Percentiles rank a stretch among this genome's conserved stretches.
Evolutionary conservation across 225 moss, liverwort and hornwort genomes (phyloP).

Genomic region (Rhytidiadelphus loreus): DNA sequence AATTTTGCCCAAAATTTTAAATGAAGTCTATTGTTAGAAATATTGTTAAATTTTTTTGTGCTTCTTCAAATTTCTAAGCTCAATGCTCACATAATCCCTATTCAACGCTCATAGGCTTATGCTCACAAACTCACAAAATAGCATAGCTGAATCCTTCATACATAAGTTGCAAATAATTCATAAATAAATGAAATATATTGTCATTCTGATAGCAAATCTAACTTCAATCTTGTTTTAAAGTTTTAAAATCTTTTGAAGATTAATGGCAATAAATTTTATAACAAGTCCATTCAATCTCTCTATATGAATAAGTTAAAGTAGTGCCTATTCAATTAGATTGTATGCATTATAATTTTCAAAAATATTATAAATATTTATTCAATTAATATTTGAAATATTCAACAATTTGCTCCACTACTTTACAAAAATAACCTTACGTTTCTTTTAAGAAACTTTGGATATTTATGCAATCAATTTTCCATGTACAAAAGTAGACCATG

Average conservation of each 20-base stretch:
- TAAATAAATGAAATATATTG: neutral
- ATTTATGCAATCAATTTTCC: neutral
- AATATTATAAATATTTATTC: rapidly evolving
- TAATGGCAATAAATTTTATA: too few species aligned
- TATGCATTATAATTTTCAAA: neutral
- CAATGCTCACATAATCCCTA: too few species aligned
- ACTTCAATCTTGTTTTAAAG: neutral
- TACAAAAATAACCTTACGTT: neutral
- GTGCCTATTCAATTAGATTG: neutral
- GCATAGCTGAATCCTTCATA: too few species aligned
- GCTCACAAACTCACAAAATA: too few species aligned
- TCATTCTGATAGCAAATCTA: neutral
- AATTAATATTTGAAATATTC: neutral
- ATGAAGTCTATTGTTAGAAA: too few species aligned
- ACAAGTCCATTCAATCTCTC: neutral
- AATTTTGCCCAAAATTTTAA: too few species aligned
- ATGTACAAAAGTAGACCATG: neutral
- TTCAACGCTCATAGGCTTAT: too few species aligned
- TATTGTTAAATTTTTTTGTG: too few species aligned
- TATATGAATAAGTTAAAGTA: neutral
- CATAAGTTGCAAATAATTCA: neutral
- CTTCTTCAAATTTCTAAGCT: too few species aligned
- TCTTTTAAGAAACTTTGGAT: neutral
- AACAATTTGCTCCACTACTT: neutral
- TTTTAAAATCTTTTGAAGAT: neutral